Conservation (phyloP, 805 yeast species). For the Kuraishia ogatae region DNA sequence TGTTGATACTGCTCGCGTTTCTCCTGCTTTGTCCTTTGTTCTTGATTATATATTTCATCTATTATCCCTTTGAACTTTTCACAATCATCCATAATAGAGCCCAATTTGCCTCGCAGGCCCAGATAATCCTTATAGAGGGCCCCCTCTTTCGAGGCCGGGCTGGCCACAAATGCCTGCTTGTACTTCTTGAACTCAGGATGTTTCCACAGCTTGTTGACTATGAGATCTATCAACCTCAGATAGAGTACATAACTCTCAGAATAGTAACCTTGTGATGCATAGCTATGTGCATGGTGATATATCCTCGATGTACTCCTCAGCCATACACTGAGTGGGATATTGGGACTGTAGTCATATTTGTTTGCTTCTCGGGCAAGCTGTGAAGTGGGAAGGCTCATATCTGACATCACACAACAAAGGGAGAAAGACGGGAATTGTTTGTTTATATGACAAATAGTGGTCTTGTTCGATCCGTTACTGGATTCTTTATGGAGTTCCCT, state of each 20-base stretch:
- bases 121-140: slow-evolving; percentile 17
- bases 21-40: slow-evolving; percentile 2
- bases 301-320: slow-evolving; percentile 42
- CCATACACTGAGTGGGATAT: slow-evolving; percentile 45
- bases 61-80: slow-evolving; percentile 17
- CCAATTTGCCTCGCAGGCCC: slow-evolving; percentile 12
- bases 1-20: neutral
- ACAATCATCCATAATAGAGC: slow-evolving; percentile 21
- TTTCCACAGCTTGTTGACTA: slow-evolving; percentile 34
- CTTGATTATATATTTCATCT: slow-evolving; percentile 15
- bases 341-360: slow-evolving; percentile 42
- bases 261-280: slow-evolving; percentile 30
- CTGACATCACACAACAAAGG: too few species aligned
- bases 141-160: slow-evolving; percentile 10
- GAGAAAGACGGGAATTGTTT: neutral
- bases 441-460: neutral
- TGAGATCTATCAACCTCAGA: slow-evolving; percentile 49
- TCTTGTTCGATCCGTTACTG: too few species aligned
- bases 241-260: slow-evolving; percentile 49
- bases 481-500: too few species aligned
- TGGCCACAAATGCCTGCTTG: slow-evolving; percentile 13
- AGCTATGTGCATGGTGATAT: slow-evolving; percentile 37
- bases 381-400: slow-evolving; percentile 4
- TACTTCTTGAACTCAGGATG: slow-evolving; percentile 34
- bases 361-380: slow-evolving; percentile 38